Evolutionary conservation across 2,329 filamentous ascomycete species (phyloP).

Genomic region (Sporothrix luriei): DNA sequence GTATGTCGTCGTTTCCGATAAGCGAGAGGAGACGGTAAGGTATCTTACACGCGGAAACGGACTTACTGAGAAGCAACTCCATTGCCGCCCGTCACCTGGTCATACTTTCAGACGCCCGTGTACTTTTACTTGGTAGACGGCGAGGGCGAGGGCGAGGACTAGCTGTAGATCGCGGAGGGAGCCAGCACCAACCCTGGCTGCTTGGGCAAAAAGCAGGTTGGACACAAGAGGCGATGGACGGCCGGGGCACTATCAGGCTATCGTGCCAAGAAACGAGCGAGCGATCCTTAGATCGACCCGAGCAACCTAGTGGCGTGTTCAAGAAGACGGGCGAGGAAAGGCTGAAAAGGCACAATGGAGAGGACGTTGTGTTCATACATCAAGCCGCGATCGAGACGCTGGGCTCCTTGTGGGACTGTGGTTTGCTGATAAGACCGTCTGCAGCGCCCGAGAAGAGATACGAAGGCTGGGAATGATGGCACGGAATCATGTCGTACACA

Average conservation of each 20-base stretch:
- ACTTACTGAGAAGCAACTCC: no score
- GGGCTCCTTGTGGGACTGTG: neutral
- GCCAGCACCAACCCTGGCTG: neutral
- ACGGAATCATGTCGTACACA: no score
- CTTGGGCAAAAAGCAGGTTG: neutral
- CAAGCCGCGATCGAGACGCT: no score
- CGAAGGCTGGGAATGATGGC: neutral
- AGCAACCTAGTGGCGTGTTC: neutral
- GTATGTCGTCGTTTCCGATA: conserved; percentile 2
- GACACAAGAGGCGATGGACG: no score
- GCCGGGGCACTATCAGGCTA: neutral
- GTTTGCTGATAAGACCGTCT: neutral
- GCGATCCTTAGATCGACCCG: neutral
- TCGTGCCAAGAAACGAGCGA: neutral
- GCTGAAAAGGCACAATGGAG: neutral
- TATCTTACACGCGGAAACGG: no score
- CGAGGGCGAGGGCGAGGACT: no score
- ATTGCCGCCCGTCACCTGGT: no score
- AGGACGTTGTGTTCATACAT: no score
- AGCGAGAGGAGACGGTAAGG: neutral
- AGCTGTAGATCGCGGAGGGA: neutral
- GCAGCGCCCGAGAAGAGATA: neutral
- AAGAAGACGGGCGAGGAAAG: no score
- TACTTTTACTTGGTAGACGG: neutral
- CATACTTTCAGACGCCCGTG: no score